phyloP scores from a whole-genome alignment of 2,329 filamentous ascomycete species.

The Monilinia vaccinii-corymbosi region DNA sequence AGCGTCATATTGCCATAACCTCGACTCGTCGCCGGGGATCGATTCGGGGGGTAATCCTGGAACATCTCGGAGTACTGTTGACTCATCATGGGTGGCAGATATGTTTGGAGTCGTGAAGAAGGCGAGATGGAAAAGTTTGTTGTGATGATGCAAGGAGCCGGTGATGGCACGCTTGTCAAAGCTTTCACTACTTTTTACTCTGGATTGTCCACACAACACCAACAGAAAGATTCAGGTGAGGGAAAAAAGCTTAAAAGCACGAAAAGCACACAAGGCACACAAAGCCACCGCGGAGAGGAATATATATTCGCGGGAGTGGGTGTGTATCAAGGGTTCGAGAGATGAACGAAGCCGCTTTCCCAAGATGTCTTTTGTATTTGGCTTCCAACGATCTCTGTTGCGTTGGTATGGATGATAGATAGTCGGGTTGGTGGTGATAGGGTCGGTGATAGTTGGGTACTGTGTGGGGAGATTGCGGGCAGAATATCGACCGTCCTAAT shows the following conservation, averaged over 20 bases:
- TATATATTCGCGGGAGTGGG: neutral
- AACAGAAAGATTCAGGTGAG: neutral
- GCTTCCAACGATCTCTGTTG: too few species aligned
- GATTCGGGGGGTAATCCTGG: constrained; percentile 61
- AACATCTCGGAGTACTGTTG: constrained; percentile 59
- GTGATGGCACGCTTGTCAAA: constrained; percentile 26
- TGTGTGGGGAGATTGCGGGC: too few species aligned
- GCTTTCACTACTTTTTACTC: constrained; percentile 12
- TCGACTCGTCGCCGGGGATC: constrained; percentile 67
- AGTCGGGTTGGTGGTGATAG: too few species aligned
- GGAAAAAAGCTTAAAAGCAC: constrained; percentile 17
- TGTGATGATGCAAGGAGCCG: constrained; percentile 29
- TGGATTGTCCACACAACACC: constrained; percentile 14
- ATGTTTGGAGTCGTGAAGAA: constrained; percentile 4
- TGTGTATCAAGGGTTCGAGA: neutral
- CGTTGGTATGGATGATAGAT: too few species aligned
- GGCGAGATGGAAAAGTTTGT: constrained; percentile 14
- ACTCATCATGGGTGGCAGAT: constrained; percentile 33
- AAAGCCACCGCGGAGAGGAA: neutral
- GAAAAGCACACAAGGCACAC: constrained; percentile 7
- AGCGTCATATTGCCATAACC: constrained; percentile 52
- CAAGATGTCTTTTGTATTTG: too few species aligned
- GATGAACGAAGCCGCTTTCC: too few species aligned
- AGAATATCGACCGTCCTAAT: too few species aligned
- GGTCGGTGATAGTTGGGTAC: too few species aligned